Evolutionary conservation across 306 rosid genomes (phyloP).

Genomic region (Castanea mollissima): DNA sequence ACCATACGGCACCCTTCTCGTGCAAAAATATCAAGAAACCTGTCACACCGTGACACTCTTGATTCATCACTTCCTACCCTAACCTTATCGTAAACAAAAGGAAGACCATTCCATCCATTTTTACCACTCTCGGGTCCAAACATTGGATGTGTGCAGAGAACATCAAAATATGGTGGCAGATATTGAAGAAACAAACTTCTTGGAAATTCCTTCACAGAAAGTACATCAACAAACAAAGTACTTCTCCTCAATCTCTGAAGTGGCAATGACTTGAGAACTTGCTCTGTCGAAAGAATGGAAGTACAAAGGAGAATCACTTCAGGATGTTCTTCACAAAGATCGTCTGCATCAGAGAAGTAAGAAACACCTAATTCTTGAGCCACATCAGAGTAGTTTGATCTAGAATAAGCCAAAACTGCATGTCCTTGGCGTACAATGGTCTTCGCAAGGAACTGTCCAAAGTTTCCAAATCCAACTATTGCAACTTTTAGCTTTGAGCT

Average conservation of each 20-base stretch:
- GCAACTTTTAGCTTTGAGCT: conserved; percentile 66
- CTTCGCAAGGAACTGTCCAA: conserved; percentile 88
- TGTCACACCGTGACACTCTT: conserved; percentile 58
- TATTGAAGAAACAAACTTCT: conserved; percentile 66
- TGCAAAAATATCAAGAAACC: conserved; percentile 69
- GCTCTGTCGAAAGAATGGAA: conserved; percentile 79
- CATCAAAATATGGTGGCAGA: conserved; percentile 61
- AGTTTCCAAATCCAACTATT: conserved; percentile 83
- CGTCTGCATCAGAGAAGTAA: conserved; percentile 61
- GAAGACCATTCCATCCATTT: conserved; percentile 72
- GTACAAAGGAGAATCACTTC: conserved; percentile 84
- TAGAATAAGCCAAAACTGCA: conserved; percentile 70
- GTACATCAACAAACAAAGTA: conserved; percentile 89
- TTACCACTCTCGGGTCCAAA: conserved; percentile 95
- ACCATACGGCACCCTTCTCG: conserved; percentile 89
- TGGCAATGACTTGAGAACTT: conserved; percentile 73
- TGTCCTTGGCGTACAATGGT: conserved; percentile 66
- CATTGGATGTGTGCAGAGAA: conserved; percentile 95
- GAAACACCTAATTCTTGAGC: conserved; percentile 61
- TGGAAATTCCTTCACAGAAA: conserved; percentile 89
- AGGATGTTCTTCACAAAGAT: conserved; percentile 91
- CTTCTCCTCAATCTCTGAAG: conserved; percentile 74
- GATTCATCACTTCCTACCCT: conserved; percentile 54
- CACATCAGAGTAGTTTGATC: conserved; percentile 62
- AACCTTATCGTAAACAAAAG: conserved; percentile 76